A percentile compares a stretch with the other conserved stretches of the same genome.
These are phyloP conservation scores for Barbarea vulgaris DNA, from an alignment of 345 rosid genomes.

Conservation along the genomic window DNA sequence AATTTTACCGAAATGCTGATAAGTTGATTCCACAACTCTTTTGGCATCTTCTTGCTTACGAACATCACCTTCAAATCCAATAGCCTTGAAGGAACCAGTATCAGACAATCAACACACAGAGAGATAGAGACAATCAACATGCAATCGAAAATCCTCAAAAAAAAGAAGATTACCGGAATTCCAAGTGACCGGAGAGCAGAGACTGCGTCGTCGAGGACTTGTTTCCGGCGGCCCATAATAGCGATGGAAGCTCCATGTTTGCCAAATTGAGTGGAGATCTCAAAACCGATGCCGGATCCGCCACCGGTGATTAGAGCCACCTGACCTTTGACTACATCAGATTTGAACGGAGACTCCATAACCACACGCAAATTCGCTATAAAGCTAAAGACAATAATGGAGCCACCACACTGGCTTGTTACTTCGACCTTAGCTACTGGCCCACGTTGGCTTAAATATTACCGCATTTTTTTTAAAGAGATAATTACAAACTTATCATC, in stretches of 20 bases:
- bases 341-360: conserved; percentile 77
- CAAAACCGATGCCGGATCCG: conserved; percentile 88
- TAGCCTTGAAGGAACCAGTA: conserved; percentile 48
- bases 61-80: conserved; percentile 85
- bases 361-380: conserved; percentile 9
- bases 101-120: not conserved
- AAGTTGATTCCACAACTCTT: conserved; percentile 74
- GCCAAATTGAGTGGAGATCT: conserved; percentile 68
- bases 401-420: not conserved
- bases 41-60: conserved; percentile 73
- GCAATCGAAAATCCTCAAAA: not conserved
- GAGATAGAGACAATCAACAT: not conserved
- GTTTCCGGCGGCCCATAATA: conserved; percentile 79
- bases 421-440: not conserved
- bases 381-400: not conserved
- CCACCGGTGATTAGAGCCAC: conserved; percentile 83
- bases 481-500: not conserved
- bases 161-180: conserved; percentile 45
- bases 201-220: conserved; percentile 66
- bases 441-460: not conserved
- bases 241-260: conserved; percentile 76
- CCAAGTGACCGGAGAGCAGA: conserved; percentile 65
- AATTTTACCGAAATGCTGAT: conserved; percentile 58
- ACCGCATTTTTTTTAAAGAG: not conserved
- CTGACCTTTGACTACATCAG: conserved; percentile 54